Evolutionary conservation across 352 stramenopile genomes (phyloP).

Genomic region (Globisporangium spinosum): DNA sequence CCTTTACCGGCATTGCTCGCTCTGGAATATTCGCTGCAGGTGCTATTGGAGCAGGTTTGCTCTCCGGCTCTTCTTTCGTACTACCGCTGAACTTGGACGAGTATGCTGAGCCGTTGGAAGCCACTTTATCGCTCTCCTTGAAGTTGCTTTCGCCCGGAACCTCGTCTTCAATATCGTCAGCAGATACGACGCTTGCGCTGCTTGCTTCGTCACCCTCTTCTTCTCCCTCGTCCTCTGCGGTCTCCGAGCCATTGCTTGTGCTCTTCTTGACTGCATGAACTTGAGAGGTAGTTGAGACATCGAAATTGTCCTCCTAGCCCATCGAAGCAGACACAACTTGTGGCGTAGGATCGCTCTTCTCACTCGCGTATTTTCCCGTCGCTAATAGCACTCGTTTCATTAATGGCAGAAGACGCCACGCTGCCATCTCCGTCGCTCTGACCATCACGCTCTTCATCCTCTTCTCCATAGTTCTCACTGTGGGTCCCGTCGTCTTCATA

Average conservation of each 20-base stretch:
- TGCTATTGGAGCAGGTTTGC: background rate
- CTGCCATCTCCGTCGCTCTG: constrained; percentile 9
- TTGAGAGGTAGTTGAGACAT: constrained; percentile 24
- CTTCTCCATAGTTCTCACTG: background rate
- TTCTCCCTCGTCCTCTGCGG: constrained; percentile 1
- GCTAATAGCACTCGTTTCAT: background rate
- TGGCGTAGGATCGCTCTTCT: background rate
- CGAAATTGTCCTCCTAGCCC: constrained; percentile 50
- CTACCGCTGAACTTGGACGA: constrained; percentile 2
- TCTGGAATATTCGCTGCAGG: background rate
- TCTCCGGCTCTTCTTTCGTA: background rate
- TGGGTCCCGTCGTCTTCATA: constrained; percentile 10
- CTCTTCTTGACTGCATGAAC: constrained; percentile 7
- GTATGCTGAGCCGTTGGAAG: background rate
- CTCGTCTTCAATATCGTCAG: constrained; percentile 8
- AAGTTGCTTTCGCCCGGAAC: background rate
- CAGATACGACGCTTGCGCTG: background rate
- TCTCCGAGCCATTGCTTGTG: background rate
- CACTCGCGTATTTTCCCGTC: background rate
- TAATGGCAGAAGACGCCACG: background rate
- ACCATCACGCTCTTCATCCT: background rate
- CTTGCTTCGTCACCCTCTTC: background rate
- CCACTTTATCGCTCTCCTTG: background rate
- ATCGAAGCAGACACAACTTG: constrained; percentile 17
- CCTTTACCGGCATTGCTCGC: background rate